A percentile compares a stretch with the other conserved stretches of the same genome.
phyloP scores from a whole-genome alignment of 108 stramenopile species.

The Conticribra weissflogii region DNA sequence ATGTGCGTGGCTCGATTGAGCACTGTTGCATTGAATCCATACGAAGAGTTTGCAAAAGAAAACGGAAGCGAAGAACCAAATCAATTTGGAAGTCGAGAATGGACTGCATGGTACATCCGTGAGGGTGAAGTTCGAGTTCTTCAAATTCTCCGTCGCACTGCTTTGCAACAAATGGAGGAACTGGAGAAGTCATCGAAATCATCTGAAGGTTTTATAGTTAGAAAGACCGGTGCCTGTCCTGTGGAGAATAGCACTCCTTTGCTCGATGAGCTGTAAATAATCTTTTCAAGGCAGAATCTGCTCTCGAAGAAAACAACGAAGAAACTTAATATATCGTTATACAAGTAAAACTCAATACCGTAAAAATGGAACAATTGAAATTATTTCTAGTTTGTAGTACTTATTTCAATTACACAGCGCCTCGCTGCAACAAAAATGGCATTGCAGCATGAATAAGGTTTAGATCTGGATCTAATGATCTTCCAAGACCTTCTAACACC shows the following conservation, averaged over 20 bases:
- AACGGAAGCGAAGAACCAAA: conserved; percentile 28
- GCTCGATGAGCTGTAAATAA: conserved; percentile 2
- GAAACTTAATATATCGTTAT: neutral
- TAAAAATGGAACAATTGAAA: too few species aligned
- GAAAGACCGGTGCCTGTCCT: conserved; percentile 40
- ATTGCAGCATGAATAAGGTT: conserved; percentile 82
- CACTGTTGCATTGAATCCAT: conserved; percentile 52
- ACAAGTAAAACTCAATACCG: neutral
- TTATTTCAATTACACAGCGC: conserved; percentile 45
- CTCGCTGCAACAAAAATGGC: conserved; percentile 78
- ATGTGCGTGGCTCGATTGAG: conserved; percentile 64
- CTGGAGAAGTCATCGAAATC: conserved; percentile 5
- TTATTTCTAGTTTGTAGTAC: too few species aligned
- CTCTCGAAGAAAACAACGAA: too few species aligned
- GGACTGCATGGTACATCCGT: conserved; percentile 51
- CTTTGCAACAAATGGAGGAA: conserved; percentile 33
- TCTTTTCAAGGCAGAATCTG: neutral
- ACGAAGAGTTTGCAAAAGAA: conserved; percentile 10
- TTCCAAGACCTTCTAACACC: conserved; percentile 88
- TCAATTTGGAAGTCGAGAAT: conserved; percentile 27
- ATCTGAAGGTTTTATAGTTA: conserved; percentile 8
- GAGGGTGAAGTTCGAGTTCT: conserved; percentile 44
- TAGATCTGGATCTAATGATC: conserved; percentile 84
- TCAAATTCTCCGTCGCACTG: conserved; percentile 28
- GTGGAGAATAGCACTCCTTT: conserved; percentile 42